Conservation (phyloP, 805 yeast species). For the Candida easanensis region DNA sequence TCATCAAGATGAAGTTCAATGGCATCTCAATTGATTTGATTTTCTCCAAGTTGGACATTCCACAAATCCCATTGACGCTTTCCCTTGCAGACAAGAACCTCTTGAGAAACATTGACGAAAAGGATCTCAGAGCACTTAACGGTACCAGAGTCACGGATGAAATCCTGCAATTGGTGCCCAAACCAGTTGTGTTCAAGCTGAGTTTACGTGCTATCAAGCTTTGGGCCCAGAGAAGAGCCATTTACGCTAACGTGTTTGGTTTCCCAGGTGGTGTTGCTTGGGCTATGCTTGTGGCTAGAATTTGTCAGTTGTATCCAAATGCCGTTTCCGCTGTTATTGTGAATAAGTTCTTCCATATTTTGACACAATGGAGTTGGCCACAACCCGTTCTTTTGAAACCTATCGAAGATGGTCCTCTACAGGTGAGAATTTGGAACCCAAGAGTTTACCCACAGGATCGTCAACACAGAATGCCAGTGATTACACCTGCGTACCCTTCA, state of each 20-base stretch:
- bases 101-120: constrained; percentile 84
- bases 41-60: constrained; percentile 77
- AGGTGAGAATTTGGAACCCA: constrained; percentile 97
- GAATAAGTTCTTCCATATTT: constrained; percentile 83
- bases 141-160: constrained; percentile 98
- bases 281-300: constrained; percentile 99
- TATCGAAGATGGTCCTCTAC: constrained; percentile 96
- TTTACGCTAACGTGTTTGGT: constrained; percentile 93
- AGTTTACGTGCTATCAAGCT: constrained; percentile 89
- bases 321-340: constrained; percentile 91
- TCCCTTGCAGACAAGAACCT: constrained; percentile 82
- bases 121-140: constrained; percentile 83
- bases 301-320: constrained; percentile 94
- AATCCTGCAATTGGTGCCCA: constrained; percentile 84
- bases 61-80: constrained; percentile 75
- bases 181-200: constrained; percentile 87
- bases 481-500: constrained; percentile 96
- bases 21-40: constrained; percentile 94
- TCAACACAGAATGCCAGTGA: constrained; percentile 93
- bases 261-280: constrained; percentile 99
- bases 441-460: constrained; percentile 84
- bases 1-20: constrained; percentile 80
- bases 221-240: constrained; percentile 96
- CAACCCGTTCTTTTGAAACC: constrained; percentile 92
- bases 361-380: constrained; percentile 96